phyloP scores from a whole-genome alignment of 2,329 filamentous ascomycete genomes.

The Pezicula carpinea region DNA sequence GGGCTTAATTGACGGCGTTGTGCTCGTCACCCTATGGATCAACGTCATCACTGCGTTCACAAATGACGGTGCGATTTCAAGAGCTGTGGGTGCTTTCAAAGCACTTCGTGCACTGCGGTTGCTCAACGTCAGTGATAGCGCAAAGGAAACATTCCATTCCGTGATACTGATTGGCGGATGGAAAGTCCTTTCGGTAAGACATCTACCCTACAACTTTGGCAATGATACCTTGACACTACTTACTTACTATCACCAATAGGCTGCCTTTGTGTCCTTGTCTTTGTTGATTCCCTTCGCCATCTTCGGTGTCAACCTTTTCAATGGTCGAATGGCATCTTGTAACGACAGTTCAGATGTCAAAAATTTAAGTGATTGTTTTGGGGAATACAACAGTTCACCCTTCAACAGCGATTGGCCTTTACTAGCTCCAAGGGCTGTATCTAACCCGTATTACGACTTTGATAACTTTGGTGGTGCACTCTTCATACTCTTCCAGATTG shows the following conservation, averaged over 20 bases:
- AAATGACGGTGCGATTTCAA: conserved; percentile 78
- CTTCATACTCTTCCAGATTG: conserved; percentile 97
- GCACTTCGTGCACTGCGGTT: conserved; percentile 85
- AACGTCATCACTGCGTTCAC: conserved; percentile 81
- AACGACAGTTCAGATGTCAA: conserved; percentile 64
- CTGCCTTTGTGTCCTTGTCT: conserved; percentile 89
- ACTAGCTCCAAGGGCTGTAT: conserved; percentile 73
- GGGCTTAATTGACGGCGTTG: conserved; percentile 91
- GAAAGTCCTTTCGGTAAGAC: conserved; percentile 65
- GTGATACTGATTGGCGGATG: conserved; percentile 90
- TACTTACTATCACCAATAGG: conserved; percentile 33
- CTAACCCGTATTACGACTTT: conserved; percentile 85
- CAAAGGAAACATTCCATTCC: conserved; percentile 93
- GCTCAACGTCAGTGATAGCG: conserved; percentile 93
- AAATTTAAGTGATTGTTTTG: conserved; percentile 70
- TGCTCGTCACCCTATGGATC: conserved; percentile 90
- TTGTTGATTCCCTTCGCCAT: conserved; percentile 95
- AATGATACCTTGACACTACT: neutral
- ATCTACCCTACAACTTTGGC: neutral
- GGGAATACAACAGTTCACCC: conserved; percentile 73
- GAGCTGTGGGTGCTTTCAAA: conserved; percentile 95
- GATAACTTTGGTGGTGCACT: conserved; percentile 91
- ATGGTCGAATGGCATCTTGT: conserved; percentile 72
- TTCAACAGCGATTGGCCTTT: conserved; percentile 73
- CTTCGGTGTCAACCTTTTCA: conserved; percentile 90